A percentile compares a stretch with the other conserved stretches of the same genome.
Conservation (phyloP, 2,329 filamentous ascomycete genomes). For the Fusarium compactum region DNA sequence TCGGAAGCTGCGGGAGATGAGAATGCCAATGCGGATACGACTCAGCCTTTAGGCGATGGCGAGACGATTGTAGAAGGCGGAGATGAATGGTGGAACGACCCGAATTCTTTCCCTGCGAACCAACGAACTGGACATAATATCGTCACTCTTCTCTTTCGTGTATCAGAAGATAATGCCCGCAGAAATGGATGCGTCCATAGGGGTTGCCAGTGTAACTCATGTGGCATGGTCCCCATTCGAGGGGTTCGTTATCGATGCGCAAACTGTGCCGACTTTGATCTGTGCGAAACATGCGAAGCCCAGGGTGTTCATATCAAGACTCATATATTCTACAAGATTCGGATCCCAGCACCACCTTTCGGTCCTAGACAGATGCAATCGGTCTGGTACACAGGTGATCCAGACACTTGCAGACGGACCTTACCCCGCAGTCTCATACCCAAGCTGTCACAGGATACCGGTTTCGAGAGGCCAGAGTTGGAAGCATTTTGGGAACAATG, state of each 20-base stretch:
- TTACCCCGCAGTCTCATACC: conserved; percentile 77
- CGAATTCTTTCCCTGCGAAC: conserved; percentile 53
- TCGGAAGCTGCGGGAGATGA: conserved; percentile 60
- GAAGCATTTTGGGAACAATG: conserved; percentile 98
- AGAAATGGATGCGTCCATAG: conserved; percentile 92
- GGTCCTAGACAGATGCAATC: conserved; percentile 83
- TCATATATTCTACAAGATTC: conserved; percentile 97
- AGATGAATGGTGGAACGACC: conserved; percentile 67
- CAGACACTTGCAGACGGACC: conserved; percentile 74
- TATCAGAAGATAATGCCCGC: conserved; percentile 91
- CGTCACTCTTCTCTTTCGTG: conserved; percentile 86
- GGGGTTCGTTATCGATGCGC: conserved; percentile 94
- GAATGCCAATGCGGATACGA: conserved; percentile 53
- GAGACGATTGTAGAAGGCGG: conserved; percentile 58
- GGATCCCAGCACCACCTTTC: conserved; percentile 87
- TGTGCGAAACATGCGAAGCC: conserved; percentile 93
- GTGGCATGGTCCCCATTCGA: conserved; percentile 87
- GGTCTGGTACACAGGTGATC: conserved; percentile 90
- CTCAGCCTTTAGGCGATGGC: conserved; percentile 51
- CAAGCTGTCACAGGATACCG: conserved; percentile 76
- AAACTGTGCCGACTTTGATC: conserved; percentile 95
- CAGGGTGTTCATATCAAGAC: conserved; percentile 84
- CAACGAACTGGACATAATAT: conserved; percentile 79
- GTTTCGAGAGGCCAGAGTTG: conserved; percentile 86
- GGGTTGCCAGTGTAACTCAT: conserved; percentile 92